These are phyloP conservation scores for Pseudozyma thailandica DNA, from an alignment of 1,284 basidiomycete species.

Conservation along the genomic window DNA sequence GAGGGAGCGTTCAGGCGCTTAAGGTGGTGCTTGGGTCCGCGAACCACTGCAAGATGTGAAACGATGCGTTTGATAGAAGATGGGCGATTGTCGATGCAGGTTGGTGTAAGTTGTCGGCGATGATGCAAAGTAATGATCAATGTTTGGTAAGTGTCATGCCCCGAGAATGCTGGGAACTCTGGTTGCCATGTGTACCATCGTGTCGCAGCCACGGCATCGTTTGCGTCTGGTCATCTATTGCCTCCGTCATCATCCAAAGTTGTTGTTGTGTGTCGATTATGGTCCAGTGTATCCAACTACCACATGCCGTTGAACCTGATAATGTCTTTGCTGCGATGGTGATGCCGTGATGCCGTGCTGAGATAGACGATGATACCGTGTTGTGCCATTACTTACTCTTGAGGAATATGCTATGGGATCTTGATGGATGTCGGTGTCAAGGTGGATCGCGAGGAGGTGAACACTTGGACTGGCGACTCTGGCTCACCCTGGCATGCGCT, in stretches of 20 bases:
- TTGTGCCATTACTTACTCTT: constrained; percentile 44
- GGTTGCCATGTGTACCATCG: constrained; percentile 6
- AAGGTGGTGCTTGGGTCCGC: constrained; percentile 99
- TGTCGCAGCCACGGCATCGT: constrained; percentile 12
- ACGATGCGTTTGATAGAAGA: constrained; percentile 1
- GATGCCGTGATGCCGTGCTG: constrained; percentile 18
- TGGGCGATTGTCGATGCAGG: constrained; percentile 4
- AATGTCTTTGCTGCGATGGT: constrained; percentile 1
- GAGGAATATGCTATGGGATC: constrained; percentile 49
- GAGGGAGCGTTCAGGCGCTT: constrained; percentile 97
- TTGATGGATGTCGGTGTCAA: constrained; percentile 52
- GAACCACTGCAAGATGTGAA: constrained; percentile 57
- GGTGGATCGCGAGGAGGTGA: constrained; percentile 43
- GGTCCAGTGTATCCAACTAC: background rate
- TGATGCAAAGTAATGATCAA: constrained; percentile 7
- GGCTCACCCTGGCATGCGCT: background rate
- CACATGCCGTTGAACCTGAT: background rate
- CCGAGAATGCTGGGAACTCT: background rate
- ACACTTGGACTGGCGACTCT: constrained; percentile 21
- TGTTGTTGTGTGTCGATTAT: background rate
- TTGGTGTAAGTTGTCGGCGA: constrained; percentile 1
- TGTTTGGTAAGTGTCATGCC: constrained; percentile 27
- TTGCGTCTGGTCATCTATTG: background rate
- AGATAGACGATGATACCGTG: constrained; percentile 20
- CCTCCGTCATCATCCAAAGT: background rate